A percentile compares a stretch with the other conserved stretches of the same genome.
Conservation (phyloP, 2,329 filamentous ascomycete genomes). For the Lojkania enalia region DNA sequence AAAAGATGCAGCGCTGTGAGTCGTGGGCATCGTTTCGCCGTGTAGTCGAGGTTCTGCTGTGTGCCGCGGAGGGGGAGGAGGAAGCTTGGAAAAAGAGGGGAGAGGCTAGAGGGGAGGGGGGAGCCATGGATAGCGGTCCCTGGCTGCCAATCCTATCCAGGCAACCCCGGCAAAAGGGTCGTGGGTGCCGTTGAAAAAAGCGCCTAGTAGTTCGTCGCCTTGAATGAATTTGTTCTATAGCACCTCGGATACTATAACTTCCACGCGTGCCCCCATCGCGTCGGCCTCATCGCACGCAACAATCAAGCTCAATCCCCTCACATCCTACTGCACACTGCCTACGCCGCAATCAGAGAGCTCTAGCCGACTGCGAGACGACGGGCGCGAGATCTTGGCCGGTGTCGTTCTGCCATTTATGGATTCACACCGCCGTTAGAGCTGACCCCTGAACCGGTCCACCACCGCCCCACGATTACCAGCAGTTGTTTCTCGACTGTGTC, state of each 20-base stretch:
- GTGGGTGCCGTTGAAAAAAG: constrained; percentile 1
- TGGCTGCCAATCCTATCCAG: too few species aligned
- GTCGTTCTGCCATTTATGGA: constrained; percentile 2
- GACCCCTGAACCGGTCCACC: constrained; percentile 6
- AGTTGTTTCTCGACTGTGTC: constrained; percentile 15
- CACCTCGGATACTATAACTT: background rate
- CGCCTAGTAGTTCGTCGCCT: constrained; percentile 4
- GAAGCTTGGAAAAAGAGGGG: too few species aligned
- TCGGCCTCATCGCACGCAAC: background rate
- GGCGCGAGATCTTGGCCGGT: constrained; percentile 1
- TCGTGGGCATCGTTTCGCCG: background rate
- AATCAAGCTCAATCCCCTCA: too few species aligned
- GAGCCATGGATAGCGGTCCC: too few species aligned
- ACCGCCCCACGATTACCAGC: constrained; percentile 9
- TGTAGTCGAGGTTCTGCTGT: background rate
- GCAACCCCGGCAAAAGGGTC: background rate
- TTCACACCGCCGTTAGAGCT: constrained; percentile 12
- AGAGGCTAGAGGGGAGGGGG: too few species aligned
- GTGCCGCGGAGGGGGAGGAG: background rate
- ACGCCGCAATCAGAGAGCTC: background rate
- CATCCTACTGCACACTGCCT: background rate
- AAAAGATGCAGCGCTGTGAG: background rate
- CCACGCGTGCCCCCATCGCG: constrained; percentile 8
- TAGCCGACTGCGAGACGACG: too few species aligned
- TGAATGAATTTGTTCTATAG: constrained; percentile 1